Conservation (phyloP, 352 stramenopile genomes). For the Phytopythium helicoides region DNA sequence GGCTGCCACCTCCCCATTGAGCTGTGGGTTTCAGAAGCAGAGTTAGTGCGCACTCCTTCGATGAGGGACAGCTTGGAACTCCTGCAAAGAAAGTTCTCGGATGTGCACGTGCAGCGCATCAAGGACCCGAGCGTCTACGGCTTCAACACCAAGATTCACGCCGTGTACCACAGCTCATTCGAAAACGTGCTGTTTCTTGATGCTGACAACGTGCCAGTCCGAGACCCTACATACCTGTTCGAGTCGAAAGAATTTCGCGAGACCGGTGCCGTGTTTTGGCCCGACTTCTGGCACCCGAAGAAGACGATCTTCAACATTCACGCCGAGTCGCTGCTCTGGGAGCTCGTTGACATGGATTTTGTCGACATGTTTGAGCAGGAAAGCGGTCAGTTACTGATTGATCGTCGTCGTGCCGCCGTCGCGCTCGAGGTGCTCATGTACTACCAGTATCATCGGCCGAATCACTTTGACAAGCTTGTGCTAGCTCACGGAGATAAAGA, state of each 20-base stretch:
- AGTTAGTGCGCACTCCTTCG: conserved; percentile 28
- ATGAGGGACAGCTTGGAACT: conserved; percentile 29
- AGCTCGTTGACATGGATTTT: conserved; percentile 56
- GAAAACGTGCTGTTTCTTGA: conserved; percentile 76
- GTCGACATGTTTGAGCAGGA: conserved; percentile 84
- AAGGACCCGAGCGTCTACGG: conserved; percentile 35
- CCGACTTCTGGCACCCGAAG: conserved; percentile 72
- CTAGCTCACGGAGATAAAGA: conserved; percentile 78
- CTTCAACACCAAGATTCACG: conserved; percentile 71
- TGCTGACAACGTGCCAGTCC: conserved; percentile 60
- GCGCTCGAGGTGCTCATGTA: conserved; percentile 60
- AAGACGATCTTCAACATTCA: conserved; percentile 77
- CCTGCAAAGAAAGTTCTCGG: conserved; percentile 26
- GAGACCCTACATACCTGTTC: conserved; percentile 71
- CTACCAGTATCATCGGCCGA: conserved; percentile 59
- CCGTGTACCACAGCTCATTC: conserved; percentile 61
- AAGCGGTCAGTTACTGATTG: conserved; percentile 71
- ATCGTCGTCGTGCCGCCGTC: conserved; percentile 28
- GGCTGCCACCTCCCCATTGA: conserved; percentile 69
- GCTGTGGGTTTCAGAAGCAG: conserved; percentile 57
- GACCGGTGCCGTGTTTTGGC: conserved; percentile 67
- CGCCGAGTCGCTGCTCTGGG: conserved; percentile 50
- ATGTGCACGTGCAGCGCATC: conserved; percentile 49
- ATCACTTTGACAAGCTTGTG: conserved; percentile 55
- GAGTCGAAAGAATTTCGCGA: conserved; percentile 33